Conservation (phyloP, 2,329 filamentous ascomycete genomes). For the Dactylonectria estremocensis region DNA sequence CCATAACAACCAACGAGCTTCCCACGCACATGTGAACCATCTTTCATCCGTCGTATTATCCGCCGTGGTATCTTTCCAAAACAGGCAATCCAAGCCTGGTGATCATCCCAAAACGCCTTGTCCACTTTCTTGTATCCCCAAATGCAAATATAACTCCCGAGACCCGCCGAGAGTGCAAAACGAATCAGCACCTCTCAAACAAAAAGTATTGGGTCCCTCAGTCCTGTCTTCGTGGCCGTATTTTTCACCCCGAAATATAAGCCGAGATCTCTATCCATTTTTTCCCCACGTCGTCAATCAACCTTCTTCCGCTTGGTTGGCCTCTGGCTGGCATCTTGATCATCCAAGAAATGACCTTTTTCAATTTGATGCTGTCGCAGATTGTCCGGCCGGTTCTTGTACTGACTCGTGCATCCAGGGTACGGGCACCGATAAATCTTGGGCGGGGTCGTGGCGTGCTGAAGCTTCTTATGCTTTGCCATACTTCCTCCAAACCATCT, state of each 20-base stretch:
- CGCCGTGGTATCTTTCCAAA: constrained; percentile 39
- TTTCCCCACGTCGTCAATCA: constrained; percentile 21
- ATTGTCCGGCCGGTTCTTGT: constrained; percentile 70
- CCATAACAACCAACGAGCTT: constrained; percentile 19
- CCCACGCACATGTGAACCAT: constrained; percentile 10
- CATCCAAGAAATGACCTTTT: constrained; percentile 68
- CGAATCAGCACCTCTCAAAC: constrained; percentile 1
- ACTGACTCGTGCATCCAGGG: constrained; percentile 69
- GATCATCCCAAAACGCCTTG: constrained; percentile 35
- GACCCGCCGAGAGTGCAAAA: neutral
- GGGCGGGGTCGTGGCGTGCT: constrained; percentile 65
- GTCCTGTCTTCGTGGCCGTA: neutral
- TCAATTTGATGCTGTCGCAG: constrained; percentile 70
- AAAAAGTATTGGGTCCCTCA: neutral
- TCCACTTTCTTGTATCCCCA: constrained; percentile 22
- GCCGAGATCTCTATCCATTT: neutral
- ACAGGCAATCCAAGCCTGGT: constrained; percentile 12
- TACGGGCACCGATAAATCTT: constrained; percentile 68
- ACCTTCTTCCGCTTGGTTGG: constrained; percentile 66
- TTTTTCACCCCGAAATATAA: neutral
- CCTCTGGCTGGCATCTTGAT: constrained; percentile 55
- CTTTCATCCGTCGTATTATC: constrained; percentile 28
- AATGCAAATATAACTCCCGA: constrained; percentile 24
- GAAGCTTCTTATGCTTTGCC: constrained; percentile 71
- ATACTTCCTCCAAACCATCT: constrained; percentile 72